Base-by-base conservation (phyloP, 2,329 filamentous ascomycete genomes). In the Aschersonia sp. region DNA sequence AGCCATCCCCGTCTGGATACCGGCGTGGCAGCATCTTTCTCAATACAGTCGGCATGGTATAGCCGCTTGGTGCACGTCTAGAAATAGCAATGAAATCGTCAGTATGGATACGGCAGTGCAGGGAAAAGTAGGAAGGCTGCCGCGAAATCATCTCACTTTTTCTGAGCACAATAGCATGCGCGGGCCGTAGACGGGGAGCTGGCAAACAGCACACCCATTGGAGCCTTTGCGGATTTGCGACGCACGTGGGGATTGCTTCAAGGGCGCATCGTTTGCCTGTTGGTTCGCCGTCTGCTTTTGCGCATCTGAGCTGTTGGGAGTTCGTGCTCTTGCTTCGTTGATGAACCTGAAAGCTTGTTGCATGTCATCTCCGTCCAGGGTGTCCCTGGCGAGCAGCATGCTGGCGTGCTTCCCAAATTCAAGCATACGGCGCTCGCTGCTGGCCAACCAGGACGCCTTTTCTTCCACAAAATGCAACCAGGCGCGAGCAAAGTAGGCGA, bases 331-430 rank as follows among this genome's bases (percentile, higher is more conserved):
- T 33, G 67, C 69, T 11, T 66, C 60, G 30, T 71, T 67, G 46
- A 78, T 64, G 7, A 67, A 55, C 33, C 54, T 54, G 11, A 72
- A 62, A 0, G 70, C 71, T 41, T 69, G 59, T 6, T 62, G 51
- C 14, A 78, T 60, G 29, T 63, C 67, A 4, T 62, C 53, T 43
- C 74, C 70, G 5, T 67, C 60, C 30, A 79, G 56, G 5, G 69
- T 63, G 47, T 71, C 64, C 42, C 72, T 64, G 2, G 70, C 69
- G 40, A 76, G 63, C 45, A 79, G 63, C 46, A 74, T 69, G 40
- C 67, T 67, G 12, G 71, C 55, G 53, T 79, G 75, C 54, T 76
- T 76, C 43, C 71, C 69, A 51, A 77, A 77, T 56, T 79, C 75
- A 5, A 66, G 62, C 57, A 72, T 67, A 12, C 75, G 70, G 44